These are phyloP conservation scores for Cercospora nicotianae DNA, from an alignment of 2,329 filamentous ascomycete genomes.

Conservation along the genomic window DNA sequence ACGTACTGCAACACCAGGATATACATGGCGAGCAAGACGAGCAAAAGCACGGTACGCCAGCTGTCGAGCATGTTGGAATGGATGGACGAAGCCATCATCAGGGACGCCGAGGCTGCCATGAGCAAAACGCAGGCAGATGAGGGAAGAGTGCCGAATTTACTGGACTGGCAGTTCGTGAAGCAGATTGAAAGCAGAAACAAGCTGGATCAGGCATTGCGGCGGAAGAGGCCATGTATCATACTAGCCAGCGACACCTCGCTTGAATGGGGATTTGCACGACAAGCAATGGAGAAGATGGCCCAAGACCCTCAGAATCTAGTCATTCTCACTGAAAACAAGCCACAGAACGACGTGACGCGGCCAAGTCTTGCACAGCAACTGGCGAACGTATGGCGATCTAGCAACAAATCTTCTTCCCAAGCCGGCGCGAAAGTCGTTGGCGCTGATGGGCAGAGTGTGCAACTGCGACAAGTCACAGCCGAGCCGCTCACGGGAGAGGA, in stretches of 20 bases:
- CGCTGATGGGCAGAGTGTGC: constrained; percentile 56
- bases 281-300: constrained; percentile 72
- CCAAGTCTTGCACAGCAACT: constrained; percentile 70
- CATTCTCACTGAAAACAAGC: constrained; percentile 76
- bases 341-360: constrained; percentile 39
- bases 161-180: constrained; percentile 84
- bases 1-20: constrained; percentile 58
- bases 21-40: constrained; percentile 82
- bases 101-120: constrained; percentile 60
- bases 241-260: constrained; percentile 86
- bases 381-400: constrained; percentile 59
- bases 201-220: constrained; percentile 66
- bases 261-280: constrained; percentile 92
- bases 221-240: constrained; percentile 67
- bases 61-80: constrained; percentile 96
- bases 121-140: constrained; percentile 42
- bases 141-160: constrained; percentile 64
- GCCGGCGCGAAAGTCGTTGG: constrained; percentile 53
- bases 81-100: constrained; percentile 96
- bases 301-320: constrained; percentile 78
- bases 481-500: constrained; percentile 76
- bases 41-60: constrained; percentile 84
- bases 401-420: constrained; percentile 29
- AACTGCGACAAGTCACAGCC: constrained; percentile 44
- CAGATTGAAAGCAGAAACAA: constrained; percentile 80